Conservation (phyloP, 2,329 filamentous ascomycete species). For the Ceratocystis huliohia region DNA sequence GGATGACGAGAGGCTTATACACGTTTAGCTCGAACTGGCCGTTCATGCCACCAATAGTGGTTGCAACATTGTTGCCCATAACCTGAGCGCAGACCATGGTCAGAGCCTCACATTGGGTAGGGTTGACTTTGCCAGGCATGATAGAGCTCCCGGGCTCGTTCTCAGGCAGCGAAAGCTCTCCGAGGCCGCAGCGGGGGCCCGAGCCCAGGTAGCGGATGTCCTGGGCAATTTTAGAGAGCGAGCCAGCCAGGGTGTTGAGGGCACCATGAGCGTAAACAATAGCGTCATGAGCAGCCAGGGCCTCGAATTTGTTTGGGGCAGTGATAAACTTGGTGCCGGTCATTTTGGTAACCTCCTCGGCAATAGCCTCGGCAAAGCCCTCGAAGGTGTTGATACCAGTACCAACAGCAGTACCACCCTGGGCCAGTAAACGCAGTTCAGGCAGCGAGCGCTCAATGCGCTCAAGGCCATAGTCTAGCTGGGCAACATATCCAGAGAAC, state of each 20-base stretch:
- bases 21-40: slow-evolving; percentile 98
- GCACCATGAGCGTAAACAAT: slow-evolving; percentile 88
- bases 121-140: slow-evolving; percentile 99
- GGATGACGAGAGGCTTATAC: slow-evolving; percentile 94
- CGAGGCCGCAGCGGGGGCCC: slow-evolving; percentile 87
- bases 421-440: slow-evolving; percentile 73
- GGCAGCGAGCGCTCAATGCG: slow-evolving; percentile 73
- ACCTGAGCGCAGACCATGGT: slow-evolving; percentile 98
- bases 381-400: slow-evolving; percentile 96
- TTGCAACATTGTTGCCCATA: slow-evolving; percentile 90
- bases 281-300: slow-evolving; percentile 88
- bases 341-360: slow-evolving; percentile 80
- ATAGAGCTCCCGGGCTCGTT: slow-evolving; percentile 97
- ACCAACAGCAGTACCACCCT: slow-evolving; percentile 92
- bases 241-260: slow-evolving; percentile 82
- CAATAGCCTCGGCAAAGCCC: slow-evolving; percentile 89
- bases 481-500: slow-evolving; percentile 93
- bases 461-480: slow-evolving; percentile 82
- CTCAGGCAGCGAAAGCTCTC: slow-evolving; percentile 85
- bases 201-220: slow-evolving; percentile 95
- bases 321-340: slow-evolving; percentile 90
- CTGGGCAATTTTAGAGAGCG: slow-evolving; percentile 95
- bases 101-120: slow-evolving; percentile 92
- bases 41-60: slow-evolving; percentile 89
- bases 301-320: slow-evolving; percentile 97